Percentiles rank a stretch among this genome's conserved stretches.
These are phyloP conservation scores for Agastache rugosa DNA, from an alignment of 257 asterid species.

Conservation along the genomic window DNA sequence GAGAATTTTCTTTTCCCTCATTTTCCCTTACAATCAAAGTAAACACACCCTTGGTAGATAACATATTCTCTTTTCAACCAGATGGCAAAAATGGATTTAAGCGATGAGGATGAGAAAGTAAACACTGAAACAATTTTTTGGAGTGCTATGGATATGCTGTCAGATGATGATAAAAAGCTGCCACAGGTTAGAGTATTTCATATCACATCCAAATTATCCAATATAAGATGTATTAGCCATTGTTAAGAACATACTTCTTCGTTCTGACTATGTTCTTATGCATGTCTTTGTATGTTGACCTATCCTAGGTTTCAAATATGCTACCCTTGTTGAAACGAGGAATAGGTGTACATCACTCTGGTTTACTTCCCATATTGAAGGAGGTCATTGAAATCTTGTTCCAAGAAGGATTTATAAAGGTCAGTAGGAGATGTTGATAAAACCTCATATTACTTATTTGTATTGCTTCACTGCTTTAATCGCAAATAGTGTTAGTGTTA, in stretches of 20 bases:
- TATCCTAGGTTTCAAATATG: conserved; percentile 82
- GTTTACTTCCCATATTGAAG: conserved; percentile 95
- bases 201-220: conserved; percentile 25
- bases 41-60: no score
- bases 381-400: conserved; percentile 96
- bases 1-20: no score
- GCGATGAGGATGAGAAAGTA: conserved; percentile 83
- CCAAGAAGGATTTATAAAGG: conserved; percentile 99
- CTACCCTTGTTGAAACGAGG: conserved; percentile 95
- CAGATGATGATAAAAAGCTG: conserved; percentile 94
- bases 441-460: conserved; percentile 10
- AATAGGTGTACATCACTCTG: conserved; percentile 98
- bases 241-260: conserved; percentile 3
- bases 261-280: not conserved
- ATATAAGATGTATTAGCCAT: conserved; percentile 20
- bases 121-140: conserved; percentile 89
- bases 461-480: conserved; percentile 31
- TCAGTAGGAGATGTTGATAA: conserved; percentile 41
- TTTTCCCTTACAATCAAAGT: no score
- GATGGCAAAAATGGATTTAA: conserved; percentile 98
- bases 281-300: conserved; percentile 9
- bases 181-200: conserved; percentile 72
- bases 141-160: conserved; percentile 99
- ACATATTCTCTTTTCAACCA: conserved; percentile 39
- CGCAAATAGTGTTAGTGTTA: not conserved